Evolutionary conservation across 768 basidiomycete genomes (phyloP), one percentile per base, ranked within the genome.

Genomic region (Cystofilobasidium bisporidii): DNA sequence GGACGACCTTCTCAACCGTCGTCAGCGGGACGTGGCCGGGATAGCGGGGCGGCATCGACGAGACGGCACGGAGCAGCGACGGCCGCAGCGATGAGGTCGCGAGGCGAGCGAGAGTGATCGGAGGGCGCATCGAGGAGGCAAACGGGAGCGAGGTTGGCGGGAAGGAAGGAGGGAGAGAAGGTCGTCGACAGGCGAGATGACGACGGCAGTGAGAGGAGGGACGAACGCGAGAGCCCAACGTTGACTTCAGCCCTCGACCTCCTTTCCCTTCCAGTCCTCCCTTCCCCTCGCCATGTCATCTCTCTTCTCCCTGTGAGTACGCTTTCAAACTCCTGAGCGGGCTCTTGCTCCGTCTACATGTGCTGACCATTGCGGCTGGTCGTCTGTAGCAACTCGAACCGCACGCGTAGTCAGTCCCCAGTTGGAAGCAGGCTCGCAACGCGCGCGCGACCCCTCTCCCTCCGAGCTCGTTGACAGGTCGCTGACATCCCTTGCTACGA

Each of bases 1-100:
- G 82, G 70, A 98, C 83, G 15, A 85, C 84, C 75, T 87, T 88
- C 77, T 97, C 89, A 72, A 92, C 85, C 73, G 81, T 79, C 74
- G 82, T 87, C 53, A 98, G 80, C 17, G 88, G 89, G 67, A 93
- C 38, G 50, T 69, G 68, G 28, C 68, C 68, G 3, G 68, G 68
- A 33, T 69, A 69, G 6, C 63, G 56, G 28, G 68, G 67, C 9
- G 67, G 67, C 40, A 68, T 63, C 36, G 59, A 60, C 33, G 65
- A 61, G 33, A 61, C 59, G 20, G 33, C 30, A 3, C 64, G 56
- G 30, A 56, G 28, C 28, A 56, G 53, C n/a, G n/a, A n/a, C n/a
- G n/a, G n/a, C 53, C 14, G 28, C 28, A 32, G 6, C 17, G 53
- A 30, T 20, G 30, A 3, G 15, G 28, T 22, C 3, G 22, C 53